Evolutionary conservation across 768 basidiomycete species (phyloP).

Genomic region (Sarcodon sp.): DNA sequence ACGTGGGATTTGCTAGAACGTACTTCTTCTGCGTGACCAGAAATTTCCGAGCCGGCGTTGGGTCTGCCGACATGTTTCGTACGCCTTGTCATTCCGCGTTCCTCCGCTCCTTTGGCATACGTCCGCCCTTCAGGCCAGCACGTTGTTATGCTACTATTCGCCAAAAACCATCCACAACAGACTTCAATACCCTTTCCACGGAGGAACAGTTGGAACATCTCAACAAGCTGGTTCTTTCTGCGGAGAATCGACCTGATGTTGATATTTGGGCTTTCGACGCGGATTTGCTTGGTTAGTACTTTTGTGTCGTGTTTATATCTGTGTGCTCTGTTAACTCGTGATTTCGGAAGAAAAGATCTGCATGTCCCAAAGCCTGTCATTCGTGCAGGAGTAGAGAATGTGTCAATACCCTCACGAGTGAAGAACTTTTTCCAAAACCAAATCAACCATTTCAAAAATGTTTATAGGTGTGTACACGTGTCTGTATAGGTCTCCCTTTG

Average conservation of each 20-base stretch:
- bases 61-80: background rate
- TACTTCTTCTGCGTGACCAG: too few species aligned
- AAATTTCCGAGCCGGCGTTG: too few species aligned
- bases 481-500: background rate
- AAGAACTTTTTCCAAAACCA: background rate
- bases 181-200: background rate
- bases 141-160: background rate
- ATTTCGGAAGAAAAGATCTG: background rate
- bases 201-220: background rate
- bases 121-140: background rate
- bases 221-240: background rate
- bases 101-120: background rate
- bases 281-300: background rate
- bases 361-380: background rate
- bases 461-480: conserved; percentile 14
- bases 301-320: background rate
- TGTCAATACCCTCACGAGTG: background rate
- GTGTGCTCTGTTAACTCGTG: background rate
- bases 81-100: background rate
- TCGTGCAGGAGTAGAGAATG: background rate
- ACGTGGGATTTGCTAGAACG: too few species aligned
- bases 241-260: background rate
- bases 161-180: background rate
- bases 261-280: background rate
- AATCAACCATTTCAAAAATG: conserved; percentile 13